Base-by-base conservation (phyloP, 2,329 filamentous ascomycete genomes). In the Nothophaeocryptopus gaeumannii region DNA sequence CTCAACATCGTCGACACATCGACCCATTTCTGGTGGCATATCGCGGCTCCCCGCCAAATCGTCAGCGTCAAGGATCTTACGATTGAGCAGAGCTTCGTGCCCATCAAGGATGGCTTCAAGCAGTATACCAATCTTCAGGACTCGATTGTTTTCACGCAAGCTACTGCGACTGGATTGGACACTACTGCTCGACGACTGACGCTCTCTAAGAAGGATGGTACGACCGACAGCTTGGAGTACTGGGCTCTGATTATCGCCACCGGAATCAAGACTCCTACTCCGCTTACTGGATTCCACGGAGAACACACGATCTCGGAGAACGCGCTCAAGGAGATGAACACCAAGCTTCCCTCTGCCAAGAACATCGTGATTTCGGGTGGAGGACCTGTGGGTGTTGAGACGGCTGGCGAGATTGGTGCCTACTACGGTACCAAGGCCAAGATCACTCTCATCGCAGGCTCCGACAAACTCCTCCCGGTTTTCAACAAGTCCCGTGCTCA, bases 241-340 rank as follows among this genome's bases (percentile, higher is more conserved):
- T 74, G 81, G 56, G 74, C 77, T n/a, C 69, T 83, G 2, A 68
- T 83, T 41, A 75, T 82, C 50, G 78, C 79, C 8, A 80, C 78
- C 1, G 80, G 80, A 7, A 74, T 75, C 34, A 71, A 61, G 10
- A 77, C 78, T 1, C 63, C 70, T 8, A 68, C 73, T 20, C 68
- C 73, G 0, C 65, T 72, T 3, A 68, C 77, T 44, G 76, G 75
- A 16, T 63, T 71, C 10, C 70, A 74, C 36, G 70, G 67, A 31
- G 61, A 70, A 20, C 58, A 67, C 41, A 62, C 57, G 11, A 60
- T 63, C 20, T 61, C 67, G 1, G 47, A 58, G 44, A 59, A 58
- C 30, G 64, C 66, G 0, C 58, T 74, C 44, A 54, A 59, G 9
- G 60, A 64, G 3, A 59, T 64, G 50, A 66, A 69, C 44, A 41